Evolutionary conservation across 306 rosid species (phyloP).

Genomic region (Cicer chorassanicum): DNA sequence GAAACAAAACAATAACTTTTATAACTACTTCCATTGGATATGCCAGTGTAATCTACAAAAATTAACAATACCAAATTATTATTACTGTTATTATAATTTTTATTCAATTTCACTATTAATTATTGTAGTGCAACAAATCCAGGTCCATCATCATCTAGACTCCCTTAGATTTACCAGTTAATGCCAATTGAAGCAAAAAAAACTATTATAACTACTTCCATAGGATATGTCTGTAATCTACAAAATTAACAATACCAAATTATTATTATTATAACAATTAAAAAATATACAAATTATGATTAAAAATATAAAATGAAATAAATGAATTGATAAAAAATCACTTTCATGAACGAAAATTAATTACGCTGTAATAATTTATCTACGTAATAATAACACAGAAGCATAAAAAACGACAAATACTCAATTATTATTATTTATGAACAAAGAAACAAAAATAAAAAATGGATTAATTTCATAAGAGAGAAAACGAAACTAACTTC

Average conservation of each 20-base stretch:
- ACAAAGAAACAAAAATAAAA: not conserved
- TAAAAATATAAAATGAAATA: not conserved
- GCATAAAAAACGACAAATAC: not conserved
- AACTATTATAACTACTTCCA: not conserved
- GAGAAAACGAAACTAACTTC: slow-evolving; percentile 53
- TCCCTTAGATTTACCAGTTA: not conserved
- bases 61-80: not conserved
- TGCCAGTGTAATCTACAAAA: not conserved
- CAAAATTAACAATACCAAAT: not conserved
- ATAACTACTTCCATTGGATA: not conserved
- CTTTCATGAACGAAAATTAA: not conserved
- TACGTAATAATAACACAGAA: not conserved
- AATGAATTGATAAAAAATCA: not conserved
- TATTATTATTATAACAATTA: too few relatives aligned
- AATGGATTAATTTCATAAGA: not conserved
- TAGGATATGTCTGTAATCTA: not conserved
- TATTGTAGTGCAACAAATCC: not conserved
- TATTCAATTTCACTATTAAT: not conserved
- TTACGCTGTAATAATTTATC: too few relatives aligned
- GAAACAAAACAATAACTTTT: slow-evolving; percentile 8
- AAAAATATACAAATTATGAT: not conserved
- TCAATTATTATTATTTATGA: not conserved
- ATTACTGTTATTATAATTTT: too few relatives aligned
- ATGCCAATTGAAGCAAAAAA: not conserved
- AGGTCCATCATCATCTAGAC: not conserved